These are phyloP conservation scores for Myriosclerotinia duriaeana DNA, from an alignment of 2,329 filamentous ascomycete species.

Conservation along the genomic window DNA sequence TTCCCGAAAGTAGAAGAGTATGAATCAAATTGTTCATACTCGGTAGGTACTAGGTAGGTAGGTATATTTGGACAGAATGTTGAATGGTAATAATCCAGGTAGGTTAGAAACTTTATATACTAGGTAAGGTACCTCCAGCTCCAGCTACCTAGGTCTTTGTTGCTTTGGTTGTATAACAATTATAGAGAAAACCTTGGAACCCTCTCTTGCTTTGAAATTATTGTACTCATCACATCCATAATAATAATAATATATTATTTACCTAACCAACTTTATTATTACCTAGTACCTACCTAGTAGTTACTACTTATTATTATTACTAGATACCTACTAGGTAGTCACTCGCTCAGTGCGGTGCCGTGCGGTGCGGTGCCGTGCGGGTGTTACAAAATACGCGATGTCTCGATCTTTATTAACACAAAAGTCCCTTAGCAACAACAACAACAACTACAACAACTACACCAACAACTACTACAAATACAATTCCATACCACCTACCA, in stretches of 20 bases:
- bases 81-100: no score
- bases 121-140: no score
- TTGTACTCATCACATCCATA: not conserved
- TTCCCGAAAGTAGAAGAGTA: not conserved
- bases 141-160: no score
- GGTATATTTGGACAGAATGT: not conserved
- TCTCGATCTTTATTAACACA: slow-evolving; percentile 19
- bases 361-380: no score
- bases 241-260: no score
- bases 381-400: slow-evolving; percentile 23
- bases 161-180: slow-evolving; percentile 1
- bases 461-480: not conserved
- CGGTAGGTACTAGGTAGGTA: no score
- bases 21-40: not conserved
- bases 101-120: not conserved
- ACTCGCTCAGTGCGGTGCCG: no score
- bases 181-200: not conserved
- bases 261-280: no score
- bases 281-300: no score
- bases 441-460: not conserved
- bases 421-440: slow-evolving; percentile 8
- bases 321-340: no score
- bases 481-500: slow-evolving; percentile 2
- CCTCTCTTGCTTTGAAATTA: not conserved
- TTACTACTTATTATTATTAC: no score